Conservation (phyloP, 2,329 filamentous ascomycete genomes). For the Colletotrichum cordylinicola region DNA sequence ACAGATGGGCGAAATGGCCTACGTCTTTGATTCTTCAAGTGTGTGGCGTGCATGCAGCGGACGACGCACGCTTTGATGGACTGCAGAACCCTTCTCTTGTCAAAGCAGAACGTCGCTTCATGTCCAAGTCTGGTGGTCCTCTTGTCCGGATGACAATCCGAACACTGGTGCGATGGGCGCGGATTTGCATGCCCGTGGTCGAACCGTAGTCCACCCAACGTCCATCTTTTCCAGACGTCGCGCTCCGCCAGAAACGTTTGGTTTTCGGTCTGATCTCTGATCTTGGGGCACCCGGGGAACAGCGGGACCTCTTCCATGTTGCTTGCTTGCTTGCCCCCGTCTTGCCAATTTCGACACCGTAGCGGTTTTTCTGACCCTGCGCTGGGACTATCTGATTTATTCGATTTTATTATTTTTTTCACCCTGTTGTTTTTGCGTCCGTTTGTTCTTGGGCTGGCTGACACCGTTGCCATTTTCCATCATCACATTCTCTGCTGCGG, state of each 20-base stretch:
- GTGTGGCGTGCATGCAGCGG: background rate
- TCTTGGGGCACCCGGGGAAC: conserved; percentile 3
- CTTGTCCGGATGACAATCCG: conserved; percentile 20
- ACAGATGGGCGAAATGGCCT: background rate
- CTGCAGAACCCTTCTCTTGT: conserved; percentile 6
- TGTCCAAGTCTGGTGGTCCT: background rate
- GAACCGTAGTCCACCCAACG: background rate
- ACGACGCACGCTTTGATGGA: conserved; percentile 13
- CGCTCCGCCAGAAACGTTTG: conserved; percentile 1
- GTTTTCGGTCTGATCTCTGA: conserved; percentile 18
- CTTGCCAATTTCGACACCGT: background rate
- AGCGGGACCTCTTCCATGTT: conserved; percentile 5
- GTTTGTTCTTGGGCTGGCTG: background rate
- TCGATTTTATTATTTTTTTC: background rate
- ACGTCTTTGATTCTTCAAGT: background rate
- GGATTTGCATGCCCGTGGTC: background rate
- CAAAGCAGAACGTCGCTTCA: conserved; percentile 7
- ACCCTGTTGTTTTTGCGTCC: background rate
- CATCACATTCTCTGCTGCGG: background rate
- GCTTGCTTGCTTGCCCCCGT: background rate
- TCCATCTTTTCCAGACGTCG: background rate
- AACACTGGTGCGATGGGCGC: background rate
- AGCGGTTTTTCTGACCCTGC: background rate
- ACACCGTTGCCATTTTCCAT: background rate
- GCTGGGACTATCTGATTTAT: background rate